A percentile compares a stretch with the other conserved stretches of the same genome.
These are phyloP conservation scores for Neofusicoccum umdonicola DNA, from an alignment of 2,329 filamentous ascomycete species.

Conservation along the genomic window DNA sequence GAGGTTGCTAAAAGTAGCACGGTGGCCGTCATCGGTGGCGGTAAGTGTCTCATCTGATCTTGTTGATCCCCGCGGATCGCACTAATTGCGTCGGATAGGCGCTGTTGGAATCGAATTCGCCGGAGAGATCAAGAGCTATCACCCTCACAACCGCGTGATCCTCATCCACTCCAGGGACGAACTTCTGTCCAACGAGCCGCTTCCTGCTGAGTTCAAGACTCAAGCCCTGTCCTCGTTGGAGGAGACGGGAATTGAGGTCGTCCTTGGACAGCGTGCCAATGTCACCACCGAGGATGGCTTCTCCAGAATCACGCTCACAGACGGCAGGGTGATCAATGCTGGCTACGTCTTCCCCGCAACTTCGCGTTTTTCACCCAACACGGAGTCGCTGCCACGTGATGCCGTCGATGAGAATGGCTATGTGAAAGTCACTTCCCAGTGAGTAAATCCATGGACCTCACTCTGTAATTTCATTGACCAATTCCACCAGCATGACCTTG, in stretches of 20 bases:
- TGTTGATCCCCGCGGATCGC: not conserved
- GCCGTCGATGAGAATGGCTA: constrained; percentile 64
- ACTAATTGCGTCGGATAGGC: constrained; percentile 38
- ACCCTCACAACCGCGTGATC: constrained; percentile 65
- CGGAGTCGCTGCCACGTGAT: constrained; percentile 59
- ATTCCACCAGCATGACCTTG: constrained; percentile 35
- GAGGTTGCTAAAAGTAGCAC: constrained; percentile 32
- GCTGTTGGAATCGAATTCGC: constrained; percentile 83
- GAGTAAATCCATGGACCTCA: constrained; percentile 27
- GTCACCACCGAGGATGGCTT: constrained; percentile 31
- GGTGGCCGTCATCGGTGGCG: constrained; percentile 72
- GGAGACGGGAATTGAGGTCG: constrained; percentile 63
- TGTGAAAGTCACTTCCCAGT: constrained; percentile 60
- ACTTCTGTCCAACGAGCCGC: constrained; percentile 69
- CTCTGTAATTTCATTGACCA: constrained; percentile 1
- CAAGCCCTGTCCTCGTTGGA: constrained; percentile 57
- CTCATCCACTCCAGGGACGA: constrained; percentile 70
- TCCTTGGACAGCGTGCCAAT: constrained; percentile 59
- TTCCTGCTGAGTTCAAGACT: constrained; percentile 69
- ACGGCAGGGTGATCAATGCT: constrained; percentile 51
- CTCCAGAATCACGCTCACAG: constrained; percentile 45
- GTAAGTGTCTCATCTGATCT: constrained; percentile 28
- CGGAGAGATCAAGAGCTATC: constrained; percentile 68
- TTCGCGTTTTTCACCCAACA: constrained; percentile 61
- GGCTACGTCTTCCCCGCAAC: constrained; percentile 69